Base-by-base conservation (phyloP, 2,329 filamentous ascomycete species). In the Colletotrichum limetticola region DNA sequence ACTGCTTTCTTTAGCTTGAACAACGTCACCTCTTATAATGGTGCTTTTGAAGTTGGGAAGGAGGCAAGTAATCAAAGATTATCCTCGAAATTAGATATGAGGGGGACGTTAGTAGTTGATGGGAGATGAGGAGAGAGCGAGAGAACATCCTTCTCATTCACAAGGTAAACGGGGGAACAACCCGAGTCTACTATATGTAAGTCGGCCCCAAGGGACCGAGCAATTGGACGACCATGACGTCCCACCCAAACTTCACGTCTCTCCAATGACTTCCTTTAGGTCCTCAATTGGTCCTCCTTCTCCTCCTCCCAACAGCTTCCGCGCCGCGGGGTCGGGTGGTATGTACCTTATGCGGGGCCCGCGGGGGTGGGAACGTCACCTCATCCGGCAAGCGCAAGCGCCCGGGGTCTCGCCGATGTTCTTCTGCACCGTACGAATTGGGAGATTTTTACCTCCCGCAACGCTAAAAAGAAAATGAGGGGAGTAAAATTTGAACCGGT, bases 311-410 rank as follows among this genome's bases (percentile, higher is more conserved):
- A 46, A n/a, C 42, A 46, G 42, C 42, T 46, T 46, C 42, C 6
- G 42, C 42, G 42, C 42, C 42, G 42, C 42, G 42, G 42, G 42
- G 42, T 46, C 19, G 42, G 42, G 42, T 46, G 42, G 12, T 19
- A 46, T 46, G 42, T 46, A 61, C 35, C 35, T 42, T 42, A 16
- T 46, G 70, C 60, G 55, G 70, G 70, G 70, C 70, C 16, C 70
- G 55, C 66, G 35, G 70, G 66, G 67, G 35, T 58, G 46, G 37
- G 24, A 46, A 53, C 28, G 46, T 37, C 66, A 58, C 57, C 60
- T 64, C 62, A 56, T 65, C 56, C 37, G 60, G 70, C 49, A 72
- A 60, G 70, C 60, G 53, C 49, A 72, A 72, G 70, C 70, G 70
- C 66, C 46, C 4, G 42, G 26, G 46, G 60, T 19, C 26, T 26